Base-by-base conservation (phyloP, 768 basidiomycete genomes). In the Agaricus sinodeliciosus region DNA sequence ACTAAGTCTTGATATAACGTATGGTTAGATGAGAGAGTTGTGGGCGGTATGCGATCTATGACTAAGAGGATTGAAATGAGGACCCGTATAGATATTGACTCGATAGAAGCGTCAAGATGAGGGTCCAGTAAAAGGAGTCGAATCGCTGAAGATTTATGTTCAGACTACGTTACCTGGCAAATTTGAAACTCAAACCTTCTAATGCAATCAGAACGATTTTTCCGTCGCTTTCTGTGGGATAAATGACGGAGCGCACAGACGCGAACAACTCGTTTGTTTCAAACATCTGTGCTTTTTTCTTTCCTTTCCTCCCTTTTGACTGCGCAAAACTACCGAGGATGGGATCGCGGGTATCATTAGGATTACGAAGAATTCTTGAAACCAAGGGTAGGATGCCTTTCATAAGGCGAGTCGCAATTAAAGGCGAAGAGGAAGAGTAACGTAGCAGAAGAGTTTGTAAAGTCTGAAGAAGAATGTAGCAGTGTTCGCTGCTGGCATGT, bases 251-350 rank as follows among this genome's bases (percentile, higher is more conserved):
- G 42, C 71, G 70, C 2, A 74, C 63, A 7, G 68, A 60, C 48
- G 76, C 80, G 65, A 93, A 82, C 4, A 85, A 68, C 60, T 86
- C 87, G 49, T 88, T 88, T 9, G 81, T 87, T 65, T 91, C 87
- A 57, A 82, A 90, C 11, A 75, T 82, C 18, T 82, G 77, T 16
- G 77, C 74, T 43, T 84, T 73, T 63, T 88, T 92, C 64, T 82
- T 90, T 50, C 79, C 77, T 59, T 80, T 82, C 62, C 72, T 81
- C 12, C 61, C 70, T 54, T 67, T 72, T 11, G 59, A 68, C 43
- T 58, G 51, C 13, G 58, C 36, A 2, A 58, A 59, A 39, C 60
- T 55, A 11, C 22, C 36, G 11, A 12, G 19, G 9, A 54, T 59
- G 36, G 65, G 58, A 1, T 60, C 62, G 22, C 50, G 42, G 18